These are phyloP conservation scores for Colletotrichum neosansevieriae DNA, from an alignment of 2,329 filamentous ascomycete species.

Conservation along the genomic window DNA sequence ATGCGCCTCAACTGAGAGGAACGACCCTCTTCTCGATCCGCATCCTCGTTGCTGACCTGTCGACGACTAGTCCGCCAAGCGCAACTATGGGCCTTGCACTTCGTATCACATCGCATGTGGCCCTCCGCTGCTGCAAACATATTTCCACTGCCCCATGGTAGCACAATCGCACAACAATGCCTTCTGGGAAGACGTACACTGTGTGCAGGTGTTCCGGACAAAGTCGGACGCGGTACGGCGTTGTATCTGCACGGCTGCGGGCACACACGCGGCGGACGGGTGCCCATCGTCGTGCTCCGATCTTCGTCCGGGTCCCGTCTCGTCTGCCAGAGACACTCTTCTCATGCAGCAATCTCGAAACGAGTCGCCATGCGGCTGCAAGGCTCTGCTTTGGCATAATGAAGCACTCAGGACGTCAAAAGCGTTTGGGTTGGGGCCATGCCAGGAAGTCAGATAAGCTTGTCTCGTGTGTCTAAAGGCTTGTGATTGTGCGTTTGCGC, in stretches of 20 bases:
- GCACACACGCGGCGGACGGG: neutral
- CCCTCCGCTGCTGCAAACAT: slow-evolving; percentile 12
- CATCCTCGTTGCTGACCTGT: slow-evolving; percentile 22
- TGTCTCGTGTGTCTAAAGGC: slow-evolving; percentile 28
- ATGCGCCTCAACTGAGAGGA: slow-evolving; percentile 2
- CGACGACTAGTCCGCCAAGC: slow-evolving; percentile 32
- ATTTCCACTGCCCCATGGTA: neutral
- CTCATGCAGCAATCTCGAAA: slow-evolving; percentile 27
- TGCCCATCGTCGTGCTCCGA: slow-evolving; percentile 13
- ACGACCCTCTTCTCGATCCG: slow-evolving; percentile 29
- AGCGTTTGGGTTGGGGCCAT: slow-evolving; percentile 35
- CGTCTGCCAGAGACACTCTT: slow-evolving; percentile 21
- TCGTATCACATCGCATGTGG: slow-evolving; percentile 31
- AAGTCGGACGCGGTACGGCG: slow-evolving; percentile 21
- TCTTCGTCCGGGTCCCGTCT: slow-evolving; percentile 31
- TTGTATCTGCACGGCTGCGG: slow-evolving; percentile 19
- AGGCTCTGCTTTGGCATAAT: slow-evolving; percentile 34
- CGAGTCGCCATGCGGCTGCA: slow-evolving; percentile 28
- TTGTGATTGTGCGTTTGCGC: slow-evolving; percentile 26
- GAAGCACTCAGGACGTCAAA: slow-evolving; percentile 39
- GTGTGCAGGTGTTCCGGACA: slow-evolving; percentile 19
- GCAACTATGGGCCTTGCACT: slow-evolving; percentile 22
- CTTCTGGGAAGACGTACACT: slow-evolving; percentile 3
- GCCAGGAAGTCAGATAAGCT: slow-evolving; percentile 26
- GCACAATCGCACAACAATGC: slow-evolving; percentile 9